phyloP scores from a whole-genome alignment of 2,329 filamentous ascomycete genomes.

The Botrytis pseudocinerea region DNA sequence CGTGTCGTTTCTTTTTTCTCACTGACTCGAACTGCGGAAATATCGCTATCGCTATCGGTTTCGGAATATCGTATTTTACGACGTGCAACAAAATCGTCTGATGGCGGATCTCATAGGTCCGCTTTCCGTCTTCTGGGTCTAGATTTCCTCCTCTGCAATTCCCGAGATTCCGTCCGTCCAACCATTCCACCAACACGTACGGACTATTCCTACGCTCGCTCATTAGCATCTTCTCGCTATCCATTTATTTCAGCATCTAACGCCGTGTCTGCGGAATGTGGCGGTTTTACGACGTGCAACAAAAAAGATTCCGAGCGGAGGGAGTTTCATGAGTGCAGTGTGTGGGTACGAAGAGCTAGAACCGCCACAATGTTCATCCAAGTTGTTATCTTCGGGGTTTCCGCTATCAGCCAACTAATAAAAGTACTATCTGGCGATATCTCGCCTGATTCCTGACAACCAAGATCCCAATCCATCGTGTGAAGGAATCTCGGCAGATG shows the following conservation, averaged over 20 bases:
- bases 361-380: background rate
- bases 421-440: background rate
- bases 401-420: background rate
- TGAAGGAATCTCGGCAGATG: background rate
- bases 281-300: conserved; percentile 17
- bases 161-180: background rate
- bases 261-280: conserved; percentile 7
- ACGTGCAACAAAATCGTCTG: background rate
- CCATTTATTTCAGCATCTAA: background rate
- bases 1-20: background rate
- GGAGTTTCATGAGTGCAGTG: background rate
- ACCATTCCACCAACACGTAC: background rate
- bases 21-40: background rate
- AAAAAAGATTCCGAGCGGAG: background rate
- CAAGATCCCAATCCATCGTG: background rate
- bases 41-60: background rate
- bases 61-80: conserved; percentile 1
- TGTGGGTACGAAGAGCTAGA: background rate
- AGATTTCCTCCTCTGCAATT: background rate
- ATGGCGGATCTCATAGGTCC: no score
- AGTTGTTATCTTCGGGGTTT: background rate
- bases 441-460: background rate
- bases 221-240: background rate
- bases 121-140: background rate
- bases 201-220: background rate